Percentiles rank a stretch among this genome's conserved stretches.
These are phyloP conservation scores for Phytophthora idaei DNA, from an alignment of 352 stramenopile species.

Conservation along the genomic window DNA sequence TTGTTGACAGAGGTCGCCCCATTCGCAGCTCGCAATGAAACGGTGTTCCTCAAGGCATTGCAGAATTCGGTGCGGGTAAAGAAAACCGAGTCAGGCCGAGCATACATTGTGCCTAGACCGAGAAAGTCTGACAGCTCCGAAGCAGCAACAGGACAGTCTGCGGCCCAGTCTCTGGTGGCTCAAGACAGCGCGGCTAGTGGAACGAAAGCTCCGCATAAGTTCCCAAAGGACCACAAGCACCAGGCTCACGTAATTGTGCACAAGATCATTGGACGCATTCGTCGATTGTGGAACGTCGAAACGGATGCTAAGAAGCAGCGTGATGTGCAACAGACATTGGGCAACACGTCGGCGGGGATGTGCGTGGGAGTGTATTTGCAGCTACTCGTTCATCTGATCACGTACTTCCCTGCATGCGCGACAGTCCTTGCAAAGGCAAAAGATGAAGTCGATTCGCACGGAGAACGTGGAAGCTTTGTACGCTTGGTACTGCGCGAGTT, in stretches of 20 bases:
- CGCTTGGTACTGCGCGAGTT: slow-evolving; percentile 68
- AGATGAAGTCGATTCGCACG: slow-evolving; percentile 28
- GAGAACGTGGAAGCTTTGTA: slow-evolving; percentile 51
- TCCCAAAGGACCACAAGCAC: slow-evolving; percentile 74
- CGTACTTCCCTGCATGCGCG: slow-evolving; percentile 69
- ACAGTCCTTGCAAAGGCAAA: slow-evolving; percentile 69
- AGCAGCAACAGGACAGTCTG: slow-evolving; percentile 7
- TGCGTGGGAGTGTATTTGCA: slow-evolving; percentile 75
- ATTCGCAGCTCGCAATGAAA: slow-evolving; percentile 76
- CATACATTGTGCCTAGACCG: slow-evolving; percentile 71
- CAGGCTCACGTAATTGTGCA: slow-evolving; percentile 61
- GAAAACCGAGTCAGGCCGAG: slow-evolving; percentile 79
- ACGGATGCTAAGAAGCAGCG: slow-evolving; percentile 37
- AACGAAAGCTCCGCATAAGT: slow-evolving; percentile 48
- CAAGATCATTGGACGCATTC: slow-evolving; percentile 71
- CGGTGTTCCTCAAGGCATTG: slow-evolving; percentile 76
- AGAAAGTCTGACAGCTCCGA: slow-evolving; percentile 31
- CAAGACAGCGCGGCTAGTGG: slow-evolving; percentile 30
- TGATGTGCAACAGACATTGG: slow-evolving; percentile 4
- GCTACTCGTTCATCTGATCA: slow-evolving; percentile 76
- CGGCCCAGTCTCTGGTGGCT: slow-evolving; percentile 2
- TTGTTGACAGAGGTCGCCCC: slow-evolving; percentile 81
- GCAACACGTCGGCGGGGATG: slow-evolving; percentile 28
- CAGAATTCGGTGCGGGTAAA: slow-evolving; percentile 73
- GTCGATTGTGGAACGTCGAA: slow-evolving; percentile 58